Evolutionary conservation across 208 protist species (phyloP), one percentile per base, ranked within the genome.

Genomic region (Trypanosoma conorhini): DNA sequence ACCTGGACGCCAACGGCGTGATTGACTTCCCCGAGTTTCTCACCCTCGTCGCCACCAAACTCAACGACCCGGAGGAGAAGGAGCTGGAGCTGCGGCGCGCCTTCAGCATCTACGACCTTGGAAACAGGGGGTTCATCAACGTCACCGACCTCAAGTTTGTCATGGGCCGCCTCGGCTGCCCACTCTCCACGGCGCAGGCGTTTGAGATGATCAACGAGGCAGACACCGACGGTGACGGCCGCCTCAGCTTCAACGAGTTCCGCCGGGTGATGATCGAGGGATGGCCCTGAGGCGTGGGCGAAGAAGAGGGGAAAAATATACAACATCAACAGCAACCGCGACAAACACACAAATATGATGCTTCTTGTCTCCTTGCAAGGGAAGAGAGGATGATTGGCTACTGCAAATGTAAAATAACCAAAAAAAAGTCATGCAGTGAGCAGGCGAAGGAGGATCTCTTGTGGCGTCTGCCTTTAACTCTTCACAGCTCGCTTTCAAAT

Each of bases 21-120:
- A 99, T 99, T 69, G 98, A 99, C 74, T 99, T 99, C 77, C 93
- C 96, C 9, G 98, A 99, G 71, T 96, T 96, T 78, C 75, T 97
- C n/a, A 96, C 89, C 9, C 79, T 97, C 19, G 85, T 97, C 9
- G 86, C 93, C n/a, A 82, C 80, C 15, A 94, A 95, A 64, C 70
- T 96, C n/a, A 91, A 94, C 30, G 87, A 94, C 57, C 79, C 86
- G n/a, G 88, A 90, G 10, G 93, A 98, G 61, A 96, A 96, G 59
- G 95, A 98, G 42, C 81, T 97, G 50, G 94, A 98, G 54, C 79
- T 99, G 35, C 71, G 81, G 3, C 80, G 97, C 19, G 95, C 95
- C 12, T 99, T 99, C 79, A 77, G 79, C 22, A 88, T 98, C 33
- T 99, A 98, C 61, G 97, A 99, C 76, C 84, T 98, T 22, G 94